Base-by-base conservation (phyloP, 75 land plant genomes). In the Adiantum capillusveneris region DNA sequence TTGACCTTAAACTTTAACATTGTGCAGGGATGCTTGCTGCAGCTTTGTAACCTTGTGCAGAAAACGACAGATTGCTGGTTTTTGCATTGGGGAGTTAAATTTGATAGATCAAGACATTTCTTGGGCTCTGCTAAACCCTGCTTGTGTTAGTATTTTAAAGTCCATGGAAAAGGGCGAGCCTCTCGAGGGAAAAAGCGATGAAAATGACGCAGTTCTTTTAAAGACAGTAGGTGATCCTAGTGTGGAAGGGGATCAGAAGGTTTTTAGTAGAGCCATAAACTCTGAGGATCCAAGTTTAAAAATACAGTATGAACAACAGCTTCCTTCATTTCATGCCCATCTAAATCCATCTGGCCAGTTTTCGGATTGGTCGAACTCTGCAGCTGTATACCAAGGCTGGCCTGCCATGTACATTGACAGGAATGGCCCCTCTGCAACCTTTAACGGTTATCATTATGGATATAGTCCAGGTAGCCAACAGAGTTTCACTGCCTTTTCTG, bases 1-100 rank as follows among this genome's bases (percentile, higher is more conserved):
- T 59, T 7, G 6, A 5, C 18, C 34, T 59, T 59, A 30, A 46
- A 18, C 44, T 12, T 13, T 34, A 42, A 22, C 24, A 39, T 30
- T 21, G 53, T 34, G 30, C 83, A 94, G 76, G 64, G 76, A 74
- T 21, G 76, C 76, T 3, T 74, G 76, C 39, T 31, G 41, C 29
- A 62, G 27, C 29, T 74, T 66, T 52, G 54, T 44, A 28, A 42
- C 31, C 20, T 22, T 74, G 27, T 74, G 60, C 37, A 67, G 67
- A 48, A 74, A 67, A 30, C 51, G 46, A 43, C 46, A 72, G 29
- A 71, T 68, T 27, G 29, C 70, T 6, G 65, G 65, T 25, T 50
- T 53, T 20, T 59, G 70, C 51, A 19, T 60, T 1, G 34, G 44
- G 5, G 71, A 60, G 57, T 77, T 87, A 69, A 81, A 81, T 55